Base-by-base conservation (phyloP, 768 basidiomycete genomes). In the Saitozyma podzolica region DNA sequence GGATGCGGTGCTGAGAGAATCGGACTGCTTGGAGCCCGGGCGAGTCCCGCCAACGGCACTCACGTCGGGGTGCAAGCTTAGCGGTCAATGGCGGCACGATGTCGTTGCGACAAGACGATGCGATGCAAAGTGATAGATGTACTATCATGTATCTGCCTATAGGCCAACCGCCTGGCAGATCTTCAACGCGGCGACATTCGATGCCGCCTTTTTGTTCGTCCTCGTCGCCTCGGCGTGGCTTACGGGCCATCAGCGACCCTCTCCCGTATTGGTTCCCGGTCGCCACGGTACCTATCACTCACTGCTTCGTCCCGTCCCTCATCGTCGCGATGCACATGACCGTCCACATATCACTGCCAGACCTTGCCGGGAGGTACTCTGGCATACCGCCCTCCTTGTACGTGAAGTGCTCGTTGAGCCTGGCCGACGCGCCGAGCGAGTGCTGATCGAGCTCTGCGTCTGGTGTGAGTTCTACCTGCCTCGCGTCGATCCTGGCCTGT, bases 101-200 rank as follows among this genome's bases (percentile, higher is more conserved):
- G 29, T 2, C 5, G 29, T 2, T 29, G 29, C 29, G 29, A 29
- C 29, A 29, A 5, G 29, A 5, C 29, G 29, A 29, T 29, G 29
- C 29, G 5, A 29, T 29, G 29, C 2, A 29, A 29, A 29, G 29
- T 29, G 29, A 5, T 29, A 29, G n/a, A 29, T 5, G 29, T 29
- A 29, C 29, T 29, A 29, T 29, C 29, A 29, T 29, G 29, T 29
- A 29, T 29, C 29, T 29, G 29, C 29, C 29, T 29, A 29, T 29
- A 29, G 29, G 45, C 56, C 61, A 42, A 74, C 50, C 50, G 72
- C 52, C 48, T 43, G 11, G 47, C 63, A 64, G 17, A 75, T 52
- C 29, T 75, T 70, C 50, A 63, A 72, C 8, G 74, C 74, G 16
- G 74, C 70, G 20, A 69, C 56, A 7, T 67, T 65, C 49, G 50